Base-by-base conservation (phyloP, 1,284 basidiomycete genomes). In the Clitocybe nebularis region DNA sequence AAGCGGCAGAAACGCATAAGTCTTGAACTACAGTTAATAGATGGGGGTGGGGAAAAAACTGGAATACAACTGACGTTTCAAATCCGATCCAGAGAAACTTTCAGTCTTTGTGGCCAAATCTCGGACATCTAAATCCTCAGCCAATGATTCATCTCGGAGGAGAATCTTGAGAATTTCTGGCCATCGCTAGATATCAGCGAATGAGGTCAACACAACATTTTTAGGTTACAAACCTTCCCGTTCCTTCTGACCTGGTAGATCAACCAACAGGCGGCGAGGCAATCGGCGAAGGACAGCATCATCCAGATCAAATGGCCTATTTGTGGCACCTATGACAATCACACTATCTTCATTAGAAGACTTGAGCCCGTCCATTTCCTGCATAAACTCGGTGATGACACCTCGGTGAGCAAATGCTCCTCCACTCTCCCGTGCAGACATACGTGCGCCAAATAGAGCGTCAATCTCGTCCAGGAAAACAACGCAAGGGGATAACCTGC, bases 381-480 rank as follows among this genome's bases (percentile, higher is more conserved):
- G 93, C 94, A 98, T 97, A 61, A 98, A 94, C 60, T 97, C 93
- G 14, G 90, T 89, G 56, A 93, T 83, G 41, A 90, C 79, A 19
- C 85, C 84, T 49, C 89, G 79, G 63, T 91, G 93, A 21, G 87
- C 93, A 61, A 86, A 80, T 47, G 71, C 85, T 49, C 90, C 84
- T 4, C 89, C 91, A 41, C 83, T 82, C 47, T 91, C 89, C 16
- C 89, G 79, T 11, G 81, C 77, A 36, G 86, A 86, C 53, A 84
- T 81, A 17, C 94, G 84, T 20, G 93, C 91, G 21, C 91, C 90
- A 51, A 97, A 93, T 1, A 98, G 74, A 1, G 90, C 90, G 58
- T 98, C 94, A 42, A 97, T 89, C 64, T 98, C 94, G 62, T 98
- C 94, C 47, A 98, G 74, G 68, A 98, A 98, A 41, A 98, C 81